Evolutionary conservation across 2,329 filamentous ascomycete genomes (phyloP).

Genomic region (Pseudogymnoascus destructans): DNA sequence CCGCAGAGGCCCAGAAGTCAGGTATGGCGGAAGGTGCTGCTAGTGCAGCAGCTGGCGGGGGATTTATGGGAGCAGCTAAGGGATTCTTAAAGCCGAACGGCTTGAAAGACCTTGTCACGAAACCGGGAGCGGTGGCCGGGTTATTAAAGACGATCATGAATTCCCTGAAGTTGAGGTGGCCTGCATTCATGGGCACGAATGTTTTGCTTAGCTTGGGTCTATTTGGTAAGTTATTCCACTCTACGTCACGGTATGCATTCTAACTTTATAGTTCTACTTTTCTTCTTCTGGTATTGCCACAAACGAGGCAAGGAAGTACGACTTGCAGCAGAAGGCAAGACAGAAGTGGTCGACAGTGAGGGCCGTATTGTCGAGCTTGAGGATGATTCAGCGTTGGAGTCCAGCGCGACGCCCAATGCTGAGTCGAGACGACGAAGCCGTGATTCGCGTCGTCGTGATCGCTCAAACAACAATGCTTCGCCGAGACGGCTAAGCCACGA

Average conservation of each 20-base stretch:
- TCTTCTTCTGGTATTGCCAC: slow-evolving; percentile 96
- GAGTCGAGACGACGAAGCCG: neutral
- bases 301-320: slow-evolving; percentile 83
- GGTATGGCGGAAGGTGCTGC: slow-evolving; percentile 18
- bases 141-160: slow-evolving; percentile 86
- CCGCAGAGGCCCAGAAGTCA: slow-evolving; percentile 54
- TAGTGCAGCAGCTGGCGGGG: slow-evolving; percentile 14
- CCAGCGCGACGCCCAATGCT: neutral
- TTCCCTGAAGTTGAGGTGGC: slow-evolving; percentile 76
- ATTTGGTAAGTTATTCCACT: slow-evolving; percentile 51
- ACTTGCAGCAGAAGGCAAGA: slow-evolving; percentile 31
- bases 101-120: slow-evolving; percentile 67
- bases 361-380: slow-evolving; percentile 19
- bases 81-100: slow-evolving; percentile 58
- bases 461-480: neutral
- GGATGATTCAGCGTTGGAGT: slow-evolving; percentile 18
- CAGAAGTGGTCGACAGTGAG: slow-evolving; percentile 16
- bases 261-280: slow-evolving; percentile 52
- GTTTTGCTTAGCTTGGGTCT: slow-evolving; percentile 80
- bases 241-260: neutral
- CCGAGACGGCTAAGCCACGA: neutral
- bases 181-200: slow-evolving; percentile 82
- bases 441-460: neutral
- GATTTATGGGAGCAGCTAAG: slow-evolving; percentile 43
- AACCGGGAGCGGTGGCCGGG: slow-evolving; percentile 72